Evolutionary conservation across 2,329 filamentous ascomycete genomes (phyloP).

Genomic region (Aspergillus chevalieri): DNA sequence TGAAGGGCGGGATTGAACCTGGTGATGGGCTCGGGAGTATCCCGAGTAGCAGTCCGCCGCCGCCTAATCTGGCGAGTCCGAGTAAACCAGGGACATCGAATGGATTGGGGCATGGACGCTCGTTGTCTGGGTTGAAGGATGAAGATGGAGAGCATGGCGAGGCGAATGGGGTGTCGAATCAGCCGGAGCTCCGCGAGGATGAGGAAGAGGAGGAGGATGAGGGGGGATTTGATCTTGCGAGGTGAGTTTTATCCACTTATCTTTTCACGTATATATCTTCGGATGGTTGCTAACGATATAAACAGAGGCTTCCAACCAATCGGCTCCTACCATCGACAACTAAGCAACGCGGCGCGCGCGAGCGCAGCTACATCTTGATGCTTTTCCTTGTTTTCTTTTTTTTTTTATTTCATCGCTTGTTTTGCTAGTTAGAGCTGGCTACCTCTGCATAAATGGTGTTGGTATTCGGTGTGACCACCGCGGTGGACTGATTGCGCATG

Average conservation of each 20-base stretch:
- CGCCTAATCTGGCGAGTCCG: constrained; percentile 40
- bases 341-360: constrained; percentile 33
- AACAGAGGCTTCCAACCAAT: constrained; percentile 45
- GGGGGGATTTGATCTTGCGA: constrained; percentile 43
- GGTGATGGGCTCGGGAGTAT: constrained; percentile 33
- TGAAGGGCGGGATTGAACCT: constrained; percentile 33
- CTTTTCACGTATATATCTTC: background rate
- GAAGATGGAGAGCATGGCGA: constrained; percentile 17
- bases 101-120: constrained; percentile 23
- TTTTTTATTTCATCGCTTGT: background rate
- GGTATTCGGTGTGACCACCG: background rate
- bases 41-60: constrained; percentile 45
- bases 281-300: constrained; percentile 3
- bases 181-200: constrained; percentile 18
- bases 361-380: constrained; percentile 24
- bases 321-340: constrained; percentile 39
- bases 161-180: background rate
- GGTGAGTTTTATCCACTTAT: constrained; percentile 23
- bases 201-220: constrained; percentile 38
- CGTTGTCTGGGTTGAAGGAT: constrained; percentile 26
- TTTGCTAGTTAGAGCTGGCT: background rate
- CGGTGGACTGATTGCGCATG: too few species aligned
- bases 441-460: constrained; percentile 2
- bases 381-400: background rate
- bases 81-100: constrained; percentile 37